phyloP scores from a whole-genome alignment of 768 basidiomycete species.

The Boletus rubroflammeus region DNA sequence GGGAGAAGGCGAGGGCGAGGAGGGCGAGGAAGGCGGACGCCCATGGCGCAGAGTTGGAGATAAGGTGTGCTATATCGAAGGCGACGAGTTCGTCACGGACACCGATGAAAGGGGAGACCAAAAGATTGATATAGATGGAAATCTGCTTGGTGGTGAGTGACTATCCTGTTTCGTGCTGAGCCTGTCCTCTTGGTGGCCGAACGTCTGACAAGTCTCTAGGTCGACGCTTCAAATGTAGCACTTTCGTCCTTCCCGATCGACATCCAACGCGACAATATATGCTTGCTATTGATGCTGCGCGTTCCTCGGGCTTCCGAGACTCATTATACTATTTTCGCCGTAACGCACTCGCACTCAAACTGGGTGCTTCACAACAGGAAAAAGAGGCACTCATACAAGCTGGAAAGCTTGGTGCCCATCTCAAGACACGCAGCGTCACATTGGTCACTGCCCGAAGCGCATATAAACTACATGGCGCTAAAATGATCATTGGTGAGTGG shows the following conservation, averaged over 20 bases:
- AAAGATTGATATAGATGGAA: constrained; percentile 86
- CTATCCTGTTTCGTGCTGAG: neutral
- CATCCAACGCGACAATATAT: constrained; percentile 86
- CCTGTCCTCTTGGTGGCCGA: neutral
- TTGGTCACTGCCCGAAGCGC: constrained; percentile 90
- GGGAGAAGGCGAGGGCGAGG: constrained; percentile 37
- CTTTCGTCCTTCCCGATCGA: constrained; percentile 82
- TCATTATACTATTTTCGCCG: constrained; percentile 98
- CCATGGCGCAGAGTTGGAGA: constrained; percentile 74
- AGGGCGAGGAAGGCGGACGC: constrained; percentile 48
- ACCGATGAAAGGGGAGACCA: constrained; percentile 84
- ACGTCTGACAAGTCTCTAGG: constrained; percentile 41
- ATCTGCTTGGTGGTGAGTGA: constrained; percentile 74
- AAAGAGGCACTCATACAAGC: constrained; percentile 89
- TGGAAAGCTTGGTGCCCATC: constrained; percentile 84
- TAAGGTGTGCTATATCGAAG: constrained; percentile 71
- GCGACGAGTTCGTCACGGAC: constrained; percentile 84
- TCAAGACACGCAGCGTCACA: constrained; percentile 89
- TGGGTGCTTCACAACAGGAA: constrained; percentile 84
- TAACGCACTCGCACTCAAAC: constrained; percentile 85
- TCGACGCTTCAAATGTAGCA: constrained; percentile 82
- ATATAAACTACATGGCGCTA: constrained; percentile 91
- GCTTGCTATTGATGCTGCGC: constrained; percentile 96
- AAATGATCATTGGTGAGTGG: constrained; percentile 75
- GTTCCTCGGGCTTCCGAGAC: constrained; percentile 93